phyloP scores from a whole-genome alignment of 441 rosid genomes.

The Brassica balearica region DNA sequence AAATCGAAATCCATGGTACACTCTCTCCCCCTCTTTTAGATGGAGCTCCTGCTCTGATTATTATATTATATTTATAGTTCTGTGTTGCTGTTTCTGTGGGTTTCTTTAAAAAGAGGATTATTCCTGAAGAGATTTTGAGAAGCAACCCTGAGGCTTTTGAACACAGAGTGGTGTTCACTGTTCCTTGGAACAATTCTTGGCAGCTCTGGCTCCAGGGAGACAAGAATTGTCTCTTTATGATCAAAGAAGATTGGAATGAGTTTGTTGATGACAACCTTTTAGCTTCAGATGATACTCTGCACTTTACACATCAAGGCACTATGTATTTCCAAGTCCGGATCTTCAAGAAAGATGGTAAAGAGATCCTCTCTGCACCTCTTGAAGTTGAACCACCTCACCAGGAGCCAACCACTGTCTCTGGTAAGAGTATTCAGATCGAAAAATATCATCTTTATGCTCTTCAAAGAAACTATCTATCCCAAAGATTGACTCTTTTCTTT shows the following conservation, averaged over 20 bases:
- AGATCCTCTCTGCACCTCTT: slow-evolving; percentile 9
- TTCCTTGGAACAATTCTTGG: slow-evolving; percentile 39
- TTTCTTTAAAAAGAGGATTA: slow-evolving; percentile 23
- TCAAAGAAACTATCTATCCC: background rate
- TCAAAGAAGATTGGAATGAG: slow-evolving; percentile 39
- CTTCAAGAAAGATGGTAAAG: slow-evolving; percentile 17
- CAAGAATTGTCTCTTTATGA: slow-evolving; percentile 22
- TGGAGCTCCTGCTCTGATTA: background rate
- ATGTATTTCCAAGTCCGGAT: slow-evolving; percentile 22
- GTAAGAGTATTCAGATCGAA: slow-evolving; percentile 26
- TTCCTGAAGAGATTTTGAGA: slow-evolving; percentile 31
- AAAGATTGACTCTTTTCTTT: slow-evolving; percentile 22
- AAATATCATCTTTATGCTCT: background rate
- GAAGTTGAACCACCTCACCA: slow-evolving; percentile 22
- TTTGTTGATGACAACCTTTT: slow-evolving; percentile 36
- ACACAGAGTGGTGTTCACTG: slow-evolving; percentile 35
- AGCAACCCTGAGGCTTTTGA: slow-evolving; percentile 5
- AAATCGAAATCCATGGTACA: slow-evolving; percentile 37
- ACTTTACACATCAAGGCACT: slow-evolving; percentile 18
- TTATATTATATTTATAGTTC: background rate
- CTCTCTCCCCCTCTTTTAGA: too few relatives aligned
- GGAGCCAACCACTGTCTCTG: background rate
- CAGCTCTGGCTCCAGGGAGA: slow-evolving; percentile 29
- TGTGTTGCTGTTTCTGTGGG: background rate
- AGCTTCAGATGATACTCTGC: background rate